A percentile compares a stretch with the other conserved stretches of the same genome.
phyloP scores from a whole-genome alignment of 2,329 filamentous ascomycete species.

The Aspergillus pseudoterreus region DNA sequence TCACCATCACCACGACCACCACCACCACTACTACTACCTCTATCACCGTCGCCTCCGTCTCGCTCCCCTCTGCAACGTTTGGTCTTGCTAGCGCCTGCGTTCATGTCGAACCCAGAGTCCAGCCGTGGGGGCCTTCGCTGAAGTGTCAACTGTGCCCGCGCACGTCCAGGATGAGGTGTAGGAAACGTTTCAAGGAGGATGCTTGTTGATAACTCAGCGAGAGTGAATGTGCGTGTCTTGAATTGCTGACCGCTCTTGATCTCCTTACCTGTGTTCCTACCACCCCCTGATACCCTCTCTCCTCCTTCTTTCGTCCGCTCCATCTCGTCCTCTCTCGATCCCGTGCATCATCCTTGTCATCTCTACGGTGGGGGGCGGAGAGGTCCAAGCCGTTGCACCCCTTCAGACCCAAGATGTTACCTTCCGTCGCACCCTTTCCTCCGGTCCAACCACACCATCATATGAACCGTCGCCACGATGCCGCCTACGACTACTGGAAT shows the following conservation, averaged over 20 bases:
- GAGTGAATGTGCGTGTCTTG: slow-evolving; percentile 21
- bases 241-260: slow-evolving; percentile 16
- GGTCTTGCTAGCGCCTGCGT: slow-evolving; percentile 7
- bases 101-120: slow-evolving; percentile 23
- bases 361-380: slow-evolving; percentile 11
- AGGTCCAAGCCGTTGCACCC: slow-evolving; percentile 1
- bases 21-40: too few species aligned
- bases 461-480: slow-evolving; percentile 29
- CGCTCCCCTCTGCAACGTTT: not conserved
- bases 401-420: slow-evolving; percentile 42
- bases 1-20: not conserved
- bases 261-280: slow-evolving; percentile 11
- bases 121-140: slow-evolving; percentile 27
- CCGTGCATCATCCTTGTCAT: slow-evolving; percentile 1
- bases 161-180: slow-evolving; percentile 43
- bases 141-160: slow-evolving; percentile 19
- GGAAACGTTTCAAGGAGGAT: slow-evolving; percentile 42
- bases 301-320: slow-evolving; percentile 4
- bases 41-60: slow-evolving; percentile 5
- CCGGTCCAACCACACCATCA: slow-evolving; percentile 42
- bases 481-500: slow-evolving; percentile 29
- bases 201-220: slow-evolving; percentile 34
- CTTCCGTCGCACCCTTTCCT: slow-evolving; percentile 44
- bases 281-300: slow-evolving; percentile 10
- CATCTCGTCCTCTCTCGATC: slow-evolving; percentile 1